Conservation (phyloP, 345 rosid genomes). For the Salix koriyanagi region DNA sequence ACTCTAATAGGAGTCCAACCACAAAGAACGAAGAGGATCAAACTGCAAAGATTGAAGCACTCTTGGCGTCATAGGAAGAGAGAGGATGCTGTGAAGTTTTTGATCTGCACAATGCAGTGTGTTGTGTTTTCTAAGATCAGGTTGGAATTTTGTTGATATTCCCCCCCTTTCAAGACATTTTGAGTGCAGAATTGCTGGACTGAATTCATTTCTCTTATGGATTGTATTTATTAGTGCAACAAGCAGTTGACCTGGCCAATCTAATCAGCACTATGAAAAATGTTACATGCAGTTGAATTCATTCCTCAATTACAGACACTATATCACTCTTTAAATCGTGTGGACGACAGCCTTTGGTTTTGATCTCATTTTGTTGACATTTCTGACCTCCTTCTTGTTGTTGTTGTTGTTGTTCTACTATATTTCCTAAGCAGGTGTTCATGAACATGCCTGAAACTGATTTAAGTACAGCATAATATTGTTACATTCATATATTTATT, state of each 20-base stretch:
- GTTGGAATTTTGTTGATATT: neutral
- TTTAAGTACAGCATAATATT: too few relatives aligned
- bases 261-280: neutral
- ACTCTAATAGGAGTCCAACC: slow-evolving; percentile 67
- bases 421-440: too few relatives aligned
- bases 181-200: neutral
- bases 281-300: neutral
- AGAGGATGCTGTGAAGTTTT: neutral
- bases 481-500: too few relatives aligned
- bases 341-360: neutral
- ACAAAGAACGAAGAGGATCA: slow-evolving; percentile 79
- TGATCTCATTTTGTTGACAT: neutral
- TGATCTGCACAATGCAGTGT: neutral
- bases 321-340: neutral
- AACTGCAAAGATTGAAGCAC: slow-evolving; percentile 84
- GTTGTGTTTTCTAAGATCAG: neutral
- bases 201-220: neutral
- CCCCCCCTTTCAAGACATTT: neutral
- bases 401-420: too few relatives aligned
- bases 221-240: neutral
- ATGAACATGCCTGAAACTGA: too few relatives aligned
- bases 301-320: neutral
- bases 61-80: slow-evolving; percentile 50
- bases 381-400: too few relatives aligned
- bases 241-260: neutral